Percentiles rank a stretch among this genome's conserved stretches.
Conservation (phyloP, 495 filamentous ascomycete species). For the Trichoderma reesei region DNA sequence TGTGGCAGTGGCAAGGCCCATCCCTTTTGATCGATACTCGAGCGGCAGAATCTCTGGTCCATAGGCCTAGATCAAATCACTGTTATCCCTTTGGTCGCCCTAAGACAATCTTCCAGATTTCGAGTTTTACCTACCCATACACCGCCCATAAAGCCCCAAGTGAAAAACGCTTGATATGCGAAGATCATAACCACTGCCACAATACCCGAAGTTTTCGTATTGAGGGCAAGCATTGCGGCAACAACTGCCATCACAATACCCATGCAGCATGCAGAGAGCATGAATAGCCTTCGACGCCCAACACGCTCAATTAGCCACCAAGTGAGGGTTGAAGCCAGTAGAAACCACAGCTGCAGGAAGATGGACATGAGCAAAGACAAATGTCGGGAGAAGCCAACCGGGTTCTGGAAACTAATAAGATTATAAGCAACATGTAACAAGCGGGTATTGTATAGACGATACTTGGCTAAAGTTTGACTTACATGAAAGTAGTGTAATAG, state of each 20-base stretch:
- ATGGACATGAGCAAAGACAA: slow-evolving; percentile 64
- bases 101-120: background rate
- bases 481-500: background rate
- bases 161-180: background rate
- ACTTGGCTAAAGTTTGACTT: background rate
- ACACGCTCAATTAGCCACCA: slow-evolving; percentile 77
- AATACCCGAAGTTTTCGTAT: background rate
- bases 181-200: slow-evolving; percentile 1
- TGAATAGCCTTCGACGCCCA: slow-evolving; percentile 61
- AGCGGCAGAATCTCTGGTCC: background rate
- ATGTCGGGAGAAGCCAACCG: slow-evolving; percentile 47
- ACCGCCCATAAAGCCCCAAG: background rate
- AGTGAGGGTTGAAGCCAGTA: slow-evolving; percentile 64
- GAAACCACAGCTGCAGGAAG: slow-evolving; percentile 71
- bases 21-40: slow-evolving; percentile 1
- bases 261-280: slow-evolving; percentile 61
- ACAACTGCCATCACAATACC: slow-evolving; percentile 47
- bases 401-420: slow-evolving; percentile 20
- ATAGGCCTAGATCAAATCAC: background rate
- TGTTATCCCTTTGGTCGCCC: background rate
- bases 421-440: too few species aligned
- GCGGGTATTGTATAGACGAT: too few species aligned
- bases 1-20: slow-evolving; percentile 58
- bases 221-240: background rate
- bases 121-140: background rate